Base-by-base conservation (phyloP, 225 moss, liverwort and hornwort species). In the Takakia lepidozioides region DNA sequence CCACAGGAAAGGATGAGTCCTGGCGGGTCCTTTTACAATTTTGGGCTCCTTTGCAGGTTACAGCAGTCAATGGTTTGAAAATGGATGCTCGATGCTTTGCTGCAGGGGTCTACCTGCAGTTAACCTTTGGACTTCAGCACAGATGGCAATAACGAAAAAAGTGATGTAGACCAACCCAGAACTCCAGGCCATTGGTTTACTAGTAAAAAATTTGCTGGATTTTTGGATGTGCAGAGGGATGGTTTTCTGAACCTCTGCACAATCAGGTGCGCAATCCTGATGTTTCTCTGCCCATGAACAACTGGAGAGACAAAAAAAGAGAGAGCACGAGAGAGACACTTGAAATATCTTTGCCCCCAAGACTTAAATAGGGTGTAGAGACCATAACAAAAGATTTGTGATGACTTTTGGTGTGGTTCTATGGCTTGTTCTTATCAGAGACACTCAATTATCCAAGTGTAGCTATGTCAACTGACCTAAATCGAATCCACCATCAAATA, bases 211-310 rank as follows among this genome's bases (percentile, higher is more conserved):
- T 10, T 14, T 8, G 10, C n/a, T 8, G 1, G 46, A 21, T 54
- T 56, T 10, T 32, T 29, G 7, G 32, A 11, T 32, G 7, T 32
- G 46, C 61, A 32, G 83, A 81, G 52, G 83, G 74, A 55, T 91
- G 86, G 90, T 91, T 91, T 32, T 17, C 46, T 35, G 54, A 67
- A 54, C 73, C 75, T 24, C 43, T 66, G 15, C 73, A 83, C 11
- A 91, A 91, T 43, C 86, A 91, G 72, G 72, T 72, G 42, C 20
- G 58, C 48, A 43, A 7, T 43, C 21, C 8, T 7, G 9, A 21
- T 43, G 21, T 17, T n/a, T 43, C 8, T 43, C 18, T 43, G 43
- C n/a, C 7, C 21, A 43, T 7, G n/a, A 17, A 7, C 16, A 43
- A 7, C 43, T 43, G 21, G 7, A 7, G 11, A 32, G 11, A 32